Base-by-base conservation (phyloP, 2,329 filamentous ascomycete species). In the Pestalotiopsis sp. region DNA sequence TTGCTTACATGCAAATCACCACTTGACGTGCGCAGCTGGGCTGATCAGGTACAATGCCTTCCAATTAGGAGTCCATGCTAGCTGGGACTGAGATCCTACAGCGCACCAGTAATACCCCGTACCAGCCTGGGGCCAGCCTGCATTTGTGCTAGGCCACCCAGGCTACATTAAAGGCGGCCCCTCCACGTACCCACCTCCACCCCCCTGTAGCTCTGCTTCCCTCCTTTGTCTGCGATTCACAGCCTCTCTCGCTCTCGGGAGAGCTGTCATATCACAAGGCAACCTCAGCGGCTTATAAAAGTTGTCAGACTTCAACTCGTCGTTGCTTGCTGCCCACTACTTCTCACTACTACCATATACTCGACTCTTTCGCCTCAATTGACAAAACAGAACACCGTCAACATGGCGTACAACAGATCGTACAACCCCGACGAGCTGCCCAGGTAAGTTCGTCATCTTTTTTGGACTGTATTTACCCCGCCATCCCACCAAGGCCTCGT, bases 361-460 rank as follows among this genome's bases (percentile, higher is more conserved):
- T 59, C 31, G 56, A 59, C 56, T 20, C 36, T 17, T 17, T 31
- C n/a, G 14, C 17, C 23, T 17, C 17, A 20, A 36, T 62, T 20
- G 17, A 20, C n/a, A 31, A 31, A 6, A 20, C 12, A 57, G 20
- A 20, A 31, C 49, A 67, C 12, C 12, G 49, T 69, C 72, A 81
- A 78, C 70, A 98, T 98, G 95, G 95, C 95, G 68, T 98, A 98
- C 87, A 97, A 97, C 83, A 91, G 90, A 80, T 89, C 92, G 68
- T 96, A 94, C 84, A 97, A 99, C 81, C 95, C 95, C 41, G 95
- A 99, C 85, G 93, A 94, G 79, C 90, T 99, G 72, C 95, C 95
- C 78, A 94, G 94, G 92, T 96, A 87, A 83, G 91, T 82, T 57
- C 71, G 63, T 69, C 71, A 52, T n/a, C 20, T 20, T 49, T 49